Evolutionary conservation across 768 basidiomycete species (phyloP), one percentile per base, ranked within the genome.

Genomic region (Daedaleopsis sinensis): DNA sequence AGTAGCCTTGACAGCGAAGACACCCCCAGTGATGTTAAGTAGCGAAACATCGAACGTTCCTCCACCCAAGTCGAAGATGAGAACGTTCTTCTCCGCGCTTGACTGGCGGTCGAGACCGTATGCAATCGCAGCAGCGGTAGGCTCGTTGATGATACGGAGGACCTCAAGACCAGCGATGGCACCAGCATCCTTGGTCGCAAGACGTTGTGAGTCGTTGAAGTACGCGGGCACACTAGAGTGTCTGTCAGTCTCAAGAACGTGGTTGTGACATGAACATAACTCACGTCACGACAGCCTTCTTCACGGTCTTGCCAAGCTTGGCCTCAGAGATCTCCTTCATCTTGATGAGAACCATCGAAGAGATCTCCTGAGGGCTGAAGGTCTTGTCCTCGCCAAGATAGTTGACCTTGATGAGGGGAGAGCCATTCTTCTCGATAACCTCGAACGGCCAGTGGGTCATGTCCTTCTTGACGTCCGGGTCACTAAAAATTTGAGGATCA

Each of bases 321-420:
- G 96, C 94, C 82, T 99, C 97, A 48, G 96, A 94, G 71, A 96
- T 97, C 78, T 98, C 97, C 87, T 97, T 98, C 96, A 99, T 98
- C 83, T 99, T 99, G 66, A 83, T 85, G 71, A 99, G 89, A 70
- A 99, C 97, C 97, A 98, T 99, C 65, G 97, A 92, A n/a, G 97
- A 99, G 74, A 99, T 95, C 79, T 99, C 97, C 80, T 96, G 96
- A 57, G 94, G 97, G 70, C 89, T 94, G 83, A 98, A 98, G 61
- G 90, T 91, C 81, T 98, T 98, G 66, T 90, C 91, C 76, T 98
- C 96, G 65, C 84, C 84, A 65, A 97, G 89, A 80, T 99, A 98
- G 72, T 94, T 84, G 66, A 98, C 95, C 81, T 93, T 90, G 83
- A 98, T 95, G 79, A 94, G 79, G 54, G 97, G 97, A 58, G 97